Evolutionary conservation across 257 asterid genomes (phyloP), one percentile per base, ranked within the genome.

Genomic region (Gentiana straminea): DNA sequence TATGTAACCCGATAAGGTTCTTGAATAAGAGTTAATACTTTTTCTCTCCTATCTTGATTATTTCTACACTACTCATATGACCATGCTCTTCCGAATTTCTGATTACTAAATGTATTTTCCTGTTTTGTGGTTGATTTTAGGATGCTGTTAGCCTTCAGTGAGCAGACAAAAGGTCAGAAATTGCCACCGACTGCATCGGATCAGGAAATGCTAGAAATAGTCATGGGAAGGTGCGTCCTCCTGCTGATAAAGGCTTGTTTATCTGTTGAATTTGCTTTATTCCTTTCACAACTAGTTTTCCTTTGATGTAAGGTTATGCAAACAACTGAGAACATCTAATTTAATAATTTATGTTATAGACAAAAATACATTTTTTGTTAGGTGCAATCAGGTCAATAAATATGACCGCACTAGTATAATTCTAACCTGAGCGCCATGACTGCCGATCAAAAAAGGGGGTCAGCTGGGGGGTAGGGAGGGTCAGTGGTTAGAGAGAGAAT

Each of bases 161-260:
- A 88, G 78, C 97, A 92, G 81, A 70, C 95, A 8, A 75, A 70
- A 52, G 94, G 95, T 63, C 77, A 78, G 71, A 83, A 77, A 51
- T 63, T 86, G 68, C 89, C 94, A 34, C 75, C 49, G 70, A 74
- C 79, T 73, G 85, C 94, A 38, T 70, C 99, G 52, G 99, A 88
- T 65, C 94, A 85, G 77, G 81, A 80, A 78, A 85, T 92, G 97
- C 97, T 92, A 55, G 99, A 81, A 71, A 75, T 92, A 58, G 99
- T 92, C 49, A 92, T 92, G 99, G 63, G 54, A 59, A 83, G 97
- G 97, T 88, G 64, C 49, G 49, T 63, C 61, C 62, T 51, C 50
- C 41, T 39, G 13, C 55, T 43, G 56, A 33, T 67, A 52, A 48
- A 52, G 13, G 50, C 38, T 64, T 36, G 15, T 37, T 11, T 7